Evolutionary conservation across 306 rosid species (phyloP), one percentile per base, ranked within the genome.

Genomic region (Cucumis melo): DNA sequence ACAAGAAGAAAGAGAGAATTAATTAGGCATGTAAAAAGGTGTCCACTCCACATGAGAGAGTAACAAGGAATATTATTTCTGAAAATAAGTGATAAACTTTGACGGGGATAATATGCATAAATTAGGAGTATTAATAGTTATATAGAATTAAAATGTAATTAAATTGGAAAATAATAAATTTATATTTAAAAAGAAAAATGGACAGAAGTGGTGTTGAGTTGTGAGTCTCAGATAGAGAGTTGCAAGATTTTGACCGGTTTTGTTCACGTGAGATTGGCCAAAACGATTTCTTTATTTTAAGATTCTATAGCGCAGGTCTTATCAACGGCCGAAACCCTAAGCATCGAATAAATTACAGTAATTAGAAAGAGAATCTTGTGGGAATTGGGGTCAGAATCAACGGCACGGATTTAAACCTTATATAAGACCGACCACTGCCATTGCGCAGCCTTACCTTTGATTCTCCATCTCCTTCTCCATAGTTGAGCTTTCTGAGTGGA

Each of bases 371-470:
- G 85, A 81, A 80, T 82, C 87, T 85, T 84, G 76, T 75, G 73
- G 79, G 80, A 78, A 21, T 16, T 7, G 77, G 66, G 71, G 77
- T 82, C 82, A 61, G 79, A 85, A 78, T 58, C 77, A 44, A 76
- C 84, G 87, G 90, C 80, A 75, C 51, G 1, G 82, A 84, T 80
- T 32, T 14, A 70, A 36, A 27, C 4, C 1, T 36, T 12, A 1
- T 41, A 20, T 15, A 74, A 10, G 23, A 41, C 55, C n/a, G 5
- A 50, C 23, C 62, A 4, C 76, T 51, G 38, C 77, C 67, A 29
- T 36, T 74, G 65, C 79, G 58, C 79, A 51, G 82, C 81, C 84
- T n/a, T 80, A 46, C 46, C 77, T 50, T 73, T 10, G 61, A 73
- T 73, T 73, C 74, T 63, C 48, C 53, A 63, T 59, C 71, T 15